phyloP scores from a whole-genome alignment of 2,329 filamentous ascomycete species.

The Sphaerulina vaccinii region DNA sequence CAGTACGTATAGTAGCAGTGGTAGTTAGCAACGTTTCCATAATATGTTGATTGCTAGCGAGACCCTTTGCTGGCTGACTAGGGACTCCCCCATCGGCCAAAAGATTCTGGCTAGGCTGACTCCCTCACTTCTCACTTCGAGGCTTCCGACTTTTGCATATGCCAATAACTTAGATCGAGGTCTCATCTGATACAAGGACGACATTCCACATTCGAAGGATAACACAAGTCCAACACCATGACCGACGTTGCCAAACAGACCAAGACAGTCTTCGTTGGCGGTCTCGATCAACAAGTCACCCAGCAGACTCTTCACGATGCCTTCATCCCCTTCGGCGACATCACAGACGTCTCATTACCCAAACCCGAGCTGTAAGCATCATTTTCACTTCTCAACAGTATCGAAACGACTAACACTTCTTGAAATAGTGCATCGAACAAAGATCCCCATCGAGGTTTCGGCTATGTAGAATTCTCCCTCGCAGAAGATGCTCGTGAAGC shows the following conservation, averaged over 20 bases:
- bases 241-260: constrained; percentile 68
- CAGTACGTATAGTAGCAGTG: too few species aligned
- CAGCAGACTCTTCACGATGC: constrained; percentile 76
- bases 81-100: too few species aligned
- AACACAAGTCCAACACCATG: constrained; percentile 53
- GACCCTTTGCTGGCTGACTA: too few species aligned
- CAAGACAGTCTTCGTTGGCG: constrained; percentile 92
- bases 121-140: too few species aligned
- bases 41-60: too few species aligned
- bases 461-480: constrained; percentile 92
- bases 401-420: not conserved
- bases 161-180: too few species aligned
- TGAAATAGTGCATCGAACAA: constrained; percentile 58
- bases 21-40: too few species aligned
- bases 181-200: not conserved
- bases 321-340: constrained; percentile 95
- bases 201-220: not conserved
- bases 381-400: not conserved
- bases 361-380: constrained; percentile 68
- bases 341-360: constrained; percentile 84
- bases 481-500: constrained; percentile 85
- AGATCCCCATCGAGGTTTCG: constrained; percentile 85
- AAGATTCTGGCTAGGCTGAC: too few species aligned
- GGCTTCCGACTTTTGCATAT: too few species aligned
- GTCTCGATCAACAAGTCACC: constrained; percentile 77